A percentile compares a stretch with the other conserved stretches of the same genome.
Evolutionary conservation across 2,329 filamentous ascomycete species (phyloP).

Genomic region (Aspergillus amoenus): DNA sequence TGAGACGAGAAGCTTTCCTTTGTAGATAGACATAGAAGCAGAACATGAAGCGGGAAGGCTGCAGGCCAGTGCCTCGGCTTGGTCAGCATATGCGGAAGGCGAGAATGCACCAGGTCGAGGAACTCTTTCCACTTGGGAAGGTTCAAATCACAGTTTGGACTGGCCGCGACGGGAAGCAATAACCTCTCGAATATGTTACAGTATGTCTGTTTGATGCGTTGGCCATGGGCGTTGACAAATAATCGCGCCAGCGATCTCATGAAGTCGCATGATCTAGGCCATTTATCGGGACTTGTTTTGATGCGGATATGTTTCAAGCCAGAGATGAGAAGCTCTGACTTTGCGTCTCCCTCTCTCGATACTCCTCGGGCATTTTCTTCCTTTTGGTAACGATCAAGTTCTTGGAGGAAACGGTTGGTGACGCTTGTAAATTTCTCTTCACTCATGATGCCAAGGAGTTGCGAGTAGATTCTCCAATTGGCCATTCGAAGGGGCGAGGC

Average conservation of each 20-base stretch:
- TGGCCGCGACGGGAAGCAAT: slow-evolving; percentile 81
- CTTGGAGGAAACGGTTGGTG: slow-evolving; percentile 74
- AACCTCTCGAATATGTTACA: slow-evolving; percentile 88
- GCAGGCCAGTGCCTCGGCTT: slow-evolving; percentile 92
- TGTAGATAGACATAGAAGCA: slow-evolving; percentile 83
- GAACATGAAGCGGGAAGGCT: slow-evolving; percentile 83
- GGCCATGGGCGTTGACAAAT: slow-evolving; percentile 82
- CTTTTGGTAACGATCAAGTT: slow-evolving; percentile 75
- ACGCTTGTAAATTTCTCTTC: slow-evolving; percentile 86
- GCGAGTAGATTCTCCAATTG: slow-evolving; percentile 93
- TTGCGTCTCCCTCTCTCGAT: slow-evolving; percentile 68
- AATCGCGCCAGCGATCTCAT: slow-evolving; percentile 77
- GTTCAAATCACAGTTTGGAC: slow-evolving; percentile 73
- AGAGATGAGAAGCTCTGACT: slow-evolving; percentile 80
- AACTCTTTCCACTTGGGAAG: slow-evolving; percentile 85
- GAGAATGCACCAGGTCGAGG: slow-evolving; percentile 72
- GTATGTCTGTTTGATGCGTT: slow-evolving; percentile 88
- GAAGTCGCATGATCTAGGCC: slow-evolving; percentile 87
- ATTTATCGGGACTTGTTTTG: slow-evolving; percentile 69
- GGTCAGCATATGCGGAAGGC: slow-evolving; percentile 77
- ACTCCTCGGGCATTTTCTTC: slow-evolving; percentile 57
- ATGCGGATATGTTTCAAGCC: slow-evolving; percentile 90
- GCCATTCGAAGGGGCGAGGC: slow-evolving; percentile 78
- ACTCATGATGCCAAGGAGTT: slow-evolving; percentile 94
- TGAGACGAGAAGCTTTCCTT: slow-evolving; percentile 79